Base-by-base conservation (phyloP, 306 rosid species). In the Castanea sativa region DNA sequence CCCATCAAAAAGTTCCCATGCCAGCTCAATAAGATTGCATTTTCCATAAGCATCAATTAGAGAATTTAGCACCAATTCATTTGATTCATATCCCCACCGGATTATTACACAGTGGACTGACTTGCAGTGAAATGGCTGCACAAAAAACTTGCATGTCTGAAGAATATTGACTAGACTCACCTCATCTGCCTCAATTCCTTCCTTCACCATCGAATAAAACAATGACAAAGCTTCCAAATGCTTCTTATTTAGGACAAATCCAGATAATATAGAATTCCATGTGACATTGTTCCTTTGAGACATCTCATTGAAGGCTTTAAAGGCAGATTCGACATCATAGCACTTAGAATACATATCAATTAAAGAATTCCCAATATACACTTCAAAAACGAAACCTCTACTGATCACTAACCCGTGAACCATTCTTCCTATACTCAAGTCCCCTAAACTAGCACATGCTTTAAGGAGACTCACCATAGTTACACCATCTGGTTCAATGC, bases 341-440 rank as follows among this genome's bases (percentile, higher is more conserved):
- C 86, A 76, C 75, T 83, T 83, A 35, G 91, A 79, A 81, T 88
- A 86, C 86, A 83, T 79, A 73, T 88, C 86, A 56, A 88, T 81
- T n/a, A 85, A 65, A 73, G 91, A 85, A 83, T 86, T 88, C 23
- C 83, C 78, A 53, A 88, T 83, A 71, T 83, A 88, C 20, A 83
- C 5, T 56, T 83, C 89, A 71, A 30, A 73, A 32, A 73, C 81
- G 52, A 86, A 84, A 68, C 89, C 88, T 74, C 89, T 81, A 45
- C n/a, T 74, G 45, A 86, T 76, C 53, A 77, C 89, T 73, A 88
- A 73, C 61, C 88, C 83, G 5, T 88, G 89, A 25, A 86, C 79
- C 73, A 41, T 41, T 10, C 19, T 70, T 57, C 91, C 88, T 78
- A 78, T 73, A 3, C 4, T 51, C 38, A 71, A 27, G 38, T 81